Evolutionary conservation across 2,329 filamentous ascomycete species (phyloP).

Genomic region (Eutypella sp.): DNA sequence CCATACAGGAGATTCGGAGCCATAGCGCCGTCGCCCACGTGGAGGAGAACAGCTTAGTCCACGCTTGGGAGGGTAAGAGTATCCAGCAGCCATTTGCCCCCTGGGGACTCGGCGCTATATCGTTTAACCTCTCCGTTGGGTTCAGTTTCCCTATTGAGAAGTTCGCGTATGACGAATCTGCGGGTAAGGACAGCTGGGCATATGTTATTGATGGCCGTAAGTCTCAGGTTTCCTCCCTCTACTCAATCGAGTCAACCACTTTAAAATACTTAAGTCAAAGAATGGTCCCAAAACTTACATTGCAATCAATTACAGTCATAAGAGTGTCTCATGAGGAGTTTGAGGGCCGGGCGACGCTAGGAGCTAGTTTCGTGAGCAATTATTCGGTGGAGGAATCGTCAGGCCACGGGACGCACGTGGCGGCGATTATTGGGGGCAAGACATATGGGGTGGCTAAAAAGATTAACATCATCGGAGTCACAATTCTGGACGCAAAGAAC

Average conservation of each 20-base stretch:
- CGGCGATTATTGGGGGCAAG: not conserved
- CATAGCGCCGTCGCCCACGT: constrained; percentile 1
- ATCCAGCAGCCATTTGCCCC: not conserved
- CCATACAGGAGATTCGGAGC: not conserved
- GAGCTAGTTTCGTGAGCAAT: not conserved
- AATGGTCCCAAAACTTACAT: no score
- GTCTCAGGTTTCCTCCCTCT: not conserved
- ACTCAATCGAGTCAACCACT: not conserved
- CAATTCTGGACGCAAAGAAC: not conserved
- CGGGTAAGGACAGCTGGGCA: not conserved
- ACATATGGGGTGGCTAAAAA: not conserved
- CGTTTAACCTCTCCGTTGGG: not conserved
- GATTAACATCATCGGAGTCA: not conserved
- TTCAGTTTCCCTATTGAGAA: not conserved
- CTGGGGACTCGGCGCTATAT: not conserved
- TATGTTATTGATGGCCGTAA: constrained; percentile 1
- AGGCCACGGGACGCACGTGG: not conserved
- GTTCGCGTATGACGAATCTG: not conserved
- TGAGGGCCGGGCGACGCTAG: constrained; percentile 1
- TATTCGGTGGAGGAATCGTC: not conserved
- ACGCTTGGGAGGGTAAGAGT: not conserved
- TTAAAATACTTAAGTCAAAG: not conserved
- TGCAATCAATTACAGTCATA: not conserved
- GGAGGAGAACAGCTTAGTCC: not conserved
- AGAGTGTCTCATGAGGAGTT: not conserved